A percentile compares a stretch with the other conserved stretches of the same genome.
These are phyloP conservation scores for Aspergillus caelatus DNA, from an alignment of 2,329 filamentous ascomycete genomes.

Conservation along the genomic window DNA sequence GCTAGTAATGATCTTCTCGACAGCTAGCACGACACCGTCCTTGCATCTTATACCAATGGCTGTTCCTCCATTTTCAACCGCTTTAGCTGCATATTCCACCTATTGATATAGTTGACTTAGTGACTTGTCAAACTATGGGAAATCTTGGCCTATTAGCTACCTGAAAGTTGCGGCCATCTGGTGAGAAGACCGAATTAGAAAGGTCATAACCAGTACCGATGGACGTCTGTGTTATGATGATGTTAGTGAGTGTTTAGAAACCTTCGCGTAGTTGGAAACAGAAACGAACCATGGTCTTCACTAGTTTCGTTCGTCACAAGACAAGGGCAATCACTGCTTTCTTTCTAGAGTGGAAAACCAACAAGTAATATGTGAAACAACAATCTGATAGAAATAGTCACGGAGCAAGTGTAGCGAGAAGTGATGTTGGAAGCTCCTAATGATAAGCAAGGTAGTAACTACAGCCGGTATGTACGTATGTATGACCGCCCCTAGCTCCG, in stretches of 20 bases:
- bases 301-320: background rate
- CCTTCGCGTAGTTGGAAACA: conserved; percentile 16
- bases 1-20: conserved; percentile 94
- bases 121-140: background rate
- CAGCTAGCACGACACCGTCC: conserved; percentile 91
- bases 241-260: conserved; percentile 17
- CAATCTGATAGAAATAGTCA: background rate
- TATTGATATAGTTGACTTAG: conserved; percentile 34
- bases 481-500: conserved; percentile 15
- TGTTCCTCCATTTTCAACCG: conserved; percentile 96
- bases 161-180: conserved; percentile 98
- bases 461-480: background rate
- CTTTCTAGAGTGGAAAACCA: background rate
- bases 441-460: background rate
- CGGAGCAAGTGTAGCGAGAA: background rate
- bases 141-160: conserved; percentile 50
- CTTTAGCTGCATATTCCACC: conserved; percentile 97
- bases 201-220: conserved; percentile 99
- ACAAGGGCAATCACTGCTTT: background rate
- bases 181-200: conserved; percentile 98
- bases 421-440: background rate
- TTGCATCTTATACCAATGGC: conserved; percentile 96
- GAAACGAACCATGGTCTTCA: conserved; percentile 26
- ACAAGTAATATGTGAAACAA: background rate
- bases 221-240: conserved; percentile 71